Evolutionary conservation across 129 eudicot genomes (phyloP), one percentile per base, ranked within the genome.

Genomic region (Chrysanthemum lavandulifolium): DNA sequence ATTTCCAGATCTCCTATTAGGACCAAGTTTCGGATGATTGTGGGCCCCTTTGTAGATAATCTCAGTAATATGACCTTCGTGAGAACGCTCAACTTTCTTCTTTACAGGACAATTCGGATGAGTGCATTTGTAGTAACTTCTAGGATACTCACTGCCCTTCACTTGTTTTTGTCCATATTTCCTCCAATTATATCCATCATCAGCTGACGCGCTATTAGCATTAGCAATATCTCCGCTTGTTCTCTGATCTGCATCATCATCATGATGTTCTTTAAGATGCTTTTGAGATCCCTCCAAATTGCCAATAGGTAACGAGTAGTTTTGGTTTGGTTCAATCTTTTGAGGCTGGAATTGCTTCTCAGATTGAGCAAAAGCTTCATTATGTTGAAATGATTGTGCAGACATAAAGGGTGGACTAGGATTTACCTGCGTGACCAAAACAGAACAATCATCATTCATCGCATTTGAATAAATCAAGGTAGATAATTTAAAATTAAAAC

Each of bases 161-260:
- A 89, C 97, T 81, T 92, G 97, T 71, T 92, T 92, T 77, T 89
- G 96, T 76, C 97, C 97, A 59, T 92, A 92, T 76, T 92, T 92
- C 71, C 96, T 73, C 97, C 97, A 92, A 67, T 85, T 89, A 81
- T 84, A 92, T 61, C 93, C 97, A 53, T 92, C 97, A 56, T 89
- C 92, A 15, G 87, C 78, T 50, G 88, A 82, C 54, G 84, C 82
- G 45, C 78, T 63, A 16, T 86, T 88, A 16, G 76, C 72, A 74
- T 68, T 83, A 11, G 76, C 45, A 9, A 27, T 67, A 72, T 87
- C 91, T 48, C 82, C 86, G 45, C 67, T 57, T 47, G 31, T 51
- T 69, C 87, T 80, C 79, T 81, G 94, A 58, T 87, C 85, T 59
- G 82, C 84, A 13, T 85, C 82, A 55, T 76, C 81, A 57, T 72